A percentile compares a stretch with the other conserved stretches of the same genome.
phyloP scores from a whole-genome alignment of 345 rosid species.

The Eucalyptus leucophloia region DNA sequence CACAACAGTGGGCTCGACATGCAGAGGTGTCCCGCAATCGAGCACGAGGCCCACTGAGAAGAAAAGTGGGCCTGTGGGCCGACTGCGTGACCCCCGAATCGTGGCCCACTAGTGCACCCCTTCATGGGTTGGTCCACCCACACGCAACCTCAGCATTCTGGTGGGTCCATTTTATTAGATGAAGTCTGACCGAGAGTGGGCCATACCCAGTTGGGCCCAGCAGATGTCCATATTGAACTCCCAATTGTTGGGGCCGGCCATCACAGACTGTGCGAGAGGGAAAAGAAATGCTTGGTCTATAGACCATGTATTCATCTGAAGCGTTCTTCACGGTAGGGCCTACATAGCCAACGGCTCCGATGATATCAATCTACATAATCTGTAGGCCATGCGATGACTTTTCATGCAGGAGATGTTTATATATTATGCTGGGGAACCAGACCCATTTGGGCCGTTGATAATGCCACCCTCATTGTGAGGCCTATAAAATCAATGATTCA shows the following conservation, averaged over 20 bases:
- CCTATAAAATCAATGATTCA: neutral
- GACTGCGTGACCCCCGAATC: neutral
- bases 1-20: neutral
- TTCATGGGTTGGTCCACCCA: neutral
- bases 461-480: fast-evolving
- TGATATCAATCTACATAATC: neutral
- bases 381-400: neutral
- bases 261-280: neutral
- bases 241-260: neutral
- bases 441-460: neutral
- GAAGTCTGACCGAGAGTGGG: neutral
- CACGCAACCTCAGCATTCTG: neutral
- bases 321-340: neutral
- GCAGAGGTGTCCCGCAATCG: neutral
- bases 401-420: neutral
- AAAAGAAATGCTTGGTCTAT: neutral
- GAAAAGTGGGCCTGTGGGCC: neutral
- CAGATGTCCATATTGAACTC: neutral
- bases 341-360: neutral
- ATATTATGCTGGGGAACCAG: neutral
- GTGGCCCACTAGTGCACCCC: neutral
- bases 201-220: neutral
- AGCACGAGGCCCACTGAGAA: neutral
- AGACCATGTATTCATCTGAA: neutral
- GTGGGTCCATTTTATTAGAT: neutral